Base-by-base conservation (phyloP, 83 land plant species). In the Picea abies region DNA sequence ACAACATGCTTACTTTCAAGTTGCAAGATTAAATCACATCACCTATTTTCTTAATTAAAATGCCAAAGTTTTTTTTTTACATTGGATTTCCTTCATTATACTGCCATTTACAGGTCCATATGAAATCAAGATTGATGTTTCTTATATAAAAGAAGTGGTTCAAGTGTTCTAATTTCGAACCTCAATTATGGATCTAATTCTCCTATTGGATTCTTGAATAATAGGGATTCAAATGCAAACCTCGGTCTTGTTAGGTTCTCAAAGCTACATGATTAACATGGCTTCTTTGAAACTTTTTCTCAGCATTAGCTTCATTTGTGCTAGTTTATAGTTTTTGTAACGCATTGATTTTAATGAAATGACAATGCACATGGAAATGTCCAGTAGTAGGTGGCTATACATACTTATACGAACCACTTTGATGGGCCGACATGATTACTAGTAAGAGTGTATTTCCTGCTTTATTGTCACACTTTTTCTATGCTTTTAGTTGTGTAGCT, bases 351-450 rank as follows among this genome's bases (percentile, higher is more conserved):
- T 44, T n/a, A 39, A n/a, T 23, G 11, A 19, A n/a, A 20, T 73
- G 22, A 73, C 26, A 39, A 15, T 73, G 11, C 23, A 22, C 25
- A 73, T 73, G 77, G 47, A 6, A 73, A 73, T 52, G 56, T 52
- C 56, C 14, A 92, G 94, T 92, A 2, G 83, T 82, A 79, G 94
- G 94, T 56, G 94, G 94, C 8, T 92, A 86, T 87, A 88, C 92
- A 26, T 92, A 92, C 85, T 82, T 90, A 62, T 88, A 87, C 26
- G 94, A 92, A 82, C 94, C 94, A 64, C 88, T 92, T 29, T 92
- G 94, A 92, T 92, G 94, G 94, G 88, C 84, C 29, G 94, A 92
- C 84, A 92, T 92, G 94, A 92, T 92, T 73, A 90, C 94, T 62
- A 92, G 94, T 90, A 72, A 86, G 94, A 86, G 56, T 12, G 10